Base-by-base conservation (phyloP, 345 rosid species). In the Cardamine resedifolia region DNA sequence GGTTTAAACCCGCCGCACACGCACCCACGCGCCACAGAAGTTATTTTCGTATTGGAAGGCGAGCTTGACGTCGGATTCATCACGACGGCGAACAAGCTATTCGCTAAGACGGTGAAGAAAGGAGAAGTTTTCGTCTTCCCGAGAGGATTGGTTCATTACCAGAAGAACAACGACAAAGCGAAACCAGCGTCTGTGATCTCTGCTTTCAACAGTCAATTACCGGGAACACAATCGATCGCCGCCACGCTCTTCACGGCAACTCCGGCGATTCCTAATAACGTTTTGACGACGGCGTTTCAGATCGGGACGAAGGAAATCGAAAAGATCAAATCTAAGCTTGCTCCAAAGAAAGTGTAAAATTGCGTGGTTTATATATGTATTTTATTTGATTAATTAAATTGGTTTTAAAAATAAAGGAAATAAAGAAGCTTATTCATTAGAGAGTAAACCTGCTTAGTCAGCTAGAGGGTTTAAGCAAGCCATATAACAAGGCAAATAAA, bases 1-100 rank as follows among this genome's bases (percentile, higher is more conserved):
- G 93, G 93, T 61, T 76, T 84, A 34, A 86, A 86, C 73, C 93
- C 88, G 0, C 93, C 88, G 20, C 90, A 86, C 83, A 86, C 85
- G 7, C 94, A 88, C 70, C 94, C 89, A 5, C 86, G 94, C 11
- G 91, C 88, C 62, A 88, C 89, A 1, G 89, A 88, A 61, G 61
- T 88, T 11, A 69, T 83, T 16, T 88, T 82, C 70, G 85, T 86
- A 39, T 75, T 86, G 19, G 83, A 85, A 14, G 94, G 94, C 16
- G 84, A 82, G 55, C 71, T 88, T 15, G 83, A 82, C 44, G 94
- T 86, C 1, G 94, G 86, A 6, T 88, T 88, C 71, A 81, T 88
- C 72, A 88, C 91, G 10, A 85, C 89, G 10, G 80, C 74, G 53
- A 83, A 88, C 74, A 88, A 83, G 43, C 66, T 70, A 14, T 69